phyloP scores from a whole-genome alignment of 108 stramenopile species.

The Mayamaea pseudoterrestris region DNA sequence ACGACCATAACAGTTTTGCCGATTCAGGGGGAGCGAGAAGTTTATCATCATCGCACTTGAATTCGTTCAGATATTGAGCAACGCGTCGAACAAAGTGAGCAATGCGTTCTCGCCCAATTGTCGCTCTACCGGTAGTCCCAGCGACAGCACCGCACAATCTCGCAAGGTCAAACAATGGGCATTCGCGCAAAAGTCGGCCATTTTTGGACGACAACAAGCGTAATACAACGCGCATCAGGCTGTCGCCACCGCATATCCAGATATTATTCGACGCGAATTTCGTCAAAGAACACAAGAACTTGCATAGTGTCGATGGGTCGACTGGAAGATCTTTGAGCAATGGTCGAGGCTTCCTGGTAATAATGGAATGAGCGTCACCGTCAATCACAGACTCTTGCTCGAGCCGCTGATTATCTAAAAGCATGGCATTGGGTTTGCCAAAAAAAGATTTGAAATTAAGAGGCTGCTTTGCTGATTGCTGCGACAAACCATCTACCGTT shows the following conservation, averaged over 20 bases:
- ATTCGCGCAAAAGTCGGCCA: slow-evolving; percentile 31
- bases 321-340: slow-evolving; percentile 26
- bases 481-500: too few relatives aligned
- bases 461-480: slow-evolving; percentile 5
- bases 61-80: slow-evolving; percentile 29
- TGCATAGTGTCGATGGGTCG: slow-evolving; percentile 40
- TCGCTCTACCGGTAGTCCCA: slow-evolving; percentile 14
- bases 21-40: slow-evolving; percentile 17
- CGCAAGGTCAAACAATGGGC: slow-evolving; percentile 23
- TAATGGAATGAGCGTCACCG: too few relatives aligned
- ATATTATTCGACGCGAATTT: slow-evolving; percentile 11
- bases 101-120: slow-evolving; percentile 16
- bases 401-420: too few relatives aligned
- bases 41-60: slow-evolving; percentile 5
- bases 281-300: slow-evolving; percentile 24
- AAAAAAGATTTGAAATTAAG: not conserved
- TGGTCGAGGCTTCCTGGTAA: too few relatives aligned
- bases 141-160: slow-evolving; percentile 25
- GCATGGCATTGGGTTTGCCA: too few relatives aligned
- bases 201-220: slow-evolving; percentile 35
- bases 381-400: slow-evolving; percentile 16
- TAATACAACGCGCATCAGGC: slow-evolving; percentile 26
- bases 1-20: slow-evolving; percentile 23
- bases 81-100: slow-evolving; percentile 32
- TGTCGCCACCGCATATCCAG: slow-evolving; percentile 21